phyloP scores from a whole-genome alignment of 1,284 basidiomycete species.

The Leccinum pachyderme region DNA sequence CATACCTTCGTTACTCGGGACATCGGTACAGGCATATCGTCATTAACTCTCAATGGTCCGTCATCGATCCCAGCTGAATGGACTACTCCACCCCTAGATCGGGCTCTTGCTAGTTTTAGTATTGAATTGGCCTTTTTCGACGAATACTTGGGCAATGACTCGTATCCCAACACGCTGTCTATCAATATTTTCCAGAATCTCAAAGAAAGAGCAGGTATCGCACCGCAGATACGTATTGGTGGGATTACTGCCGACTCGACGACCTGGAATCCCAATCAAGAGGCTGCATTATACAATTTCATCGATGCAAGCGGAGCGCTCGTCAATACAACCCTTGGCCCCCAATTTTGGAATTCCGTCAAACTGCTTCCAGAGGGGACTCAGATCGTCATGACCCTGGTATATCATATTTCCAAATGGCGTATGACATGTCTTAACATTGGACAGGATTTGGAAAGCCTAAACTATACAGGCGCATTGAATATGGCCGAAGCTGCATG shows the following conservation, averaged over 20 bases:
- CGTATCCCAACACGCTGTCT: constrained; percentile 42
- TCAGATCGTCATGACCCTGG: constrained; percentile 45
- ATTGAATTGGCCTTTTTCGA: constrained; percentile 53
- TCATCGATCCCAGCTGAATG: constrained; percentile 38
- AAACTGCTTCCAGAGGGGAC: constrained; percentile 45
- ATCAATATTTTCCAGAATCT: constrained; percentile 44
- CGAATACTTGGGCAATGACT: constrained; percentile 44
- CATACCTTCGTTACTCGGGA: constrained; percentile 11
- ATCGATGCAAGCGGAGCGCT: constrained; percentile 41
- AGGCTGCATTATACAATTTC: constrained; percentile 42
- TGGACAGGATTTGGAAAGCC: constrained; percentile 41
- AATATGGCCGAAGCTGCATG: constrained; percentile 42
- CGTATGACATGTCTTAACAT: not conserved
- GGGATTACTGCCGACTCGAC: constrained; percentile 54
- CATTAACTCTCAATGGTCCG: constrained; percentile 39
- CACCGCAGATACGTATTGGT: constrained; percentile 47
- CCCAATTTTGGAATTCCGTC: constrained; percentile 46
- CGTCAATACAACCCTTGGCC: constrained; percentile 49
- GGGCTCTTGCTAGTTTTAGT: constrained; percentile 48
- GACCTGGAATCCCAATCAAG: constrained; percentile 42
- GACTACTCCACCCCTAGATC: constrained; percentile 42
- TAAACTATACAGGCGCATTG: constrained; percentile 42
- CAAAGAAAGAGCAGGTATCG: constrained; percentile 41
- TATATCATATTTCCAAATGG: constrained; percentile 13
- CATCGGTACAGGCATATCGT: not conserved